Percentiles rank a stretch among this genome's conserved stretches.
Conservation (phyloP, 768 basidiomycete species). For the Fomitopsis pulvina region DNA sequence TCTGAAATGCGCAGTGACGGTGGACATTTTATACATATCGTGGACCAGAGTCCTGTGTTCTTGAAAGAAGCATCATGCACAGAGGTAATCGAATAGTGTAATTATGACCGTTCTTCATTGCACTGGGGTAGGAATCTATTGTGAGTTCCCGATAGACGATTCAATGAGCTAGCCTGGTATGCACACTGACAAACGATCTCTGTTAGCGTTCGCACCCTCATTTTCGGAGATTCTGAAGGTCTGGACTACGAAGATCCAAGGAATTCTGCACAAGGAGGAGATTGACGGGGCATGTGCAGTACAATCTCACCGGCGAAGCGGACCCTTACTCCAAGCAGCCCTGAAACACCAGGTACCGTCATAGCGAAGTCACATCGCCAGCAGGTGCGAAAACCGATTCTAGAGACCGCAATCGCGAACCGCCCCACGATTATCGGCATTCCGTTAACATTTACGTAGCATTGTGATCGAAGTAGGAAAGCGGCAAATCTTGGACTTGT, state of each 20-base stretch:
- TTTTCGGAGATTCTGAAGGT: constrained; percentile 16
- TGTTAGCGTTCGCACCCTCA: constrained; percentile 25
- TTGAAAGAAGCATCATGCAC: neutral
- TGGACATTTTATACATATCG: constrained; percentile 3
- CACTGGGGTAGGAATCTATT: neutral
- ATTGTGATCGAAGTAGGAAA: no score
- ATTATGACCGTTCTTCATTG: neutral
- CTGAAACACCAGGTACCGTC: constrained; percentile 15
- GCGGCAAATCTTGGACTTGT: no score
- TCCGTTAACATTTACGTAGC: no score
- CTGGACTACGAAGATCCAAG: constrained; percentile 15
- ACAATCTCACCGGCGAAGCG: constrained; percentile 12
- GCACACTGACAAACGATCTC: constrained; percentile 9
- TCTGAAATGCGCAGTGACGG: no score
- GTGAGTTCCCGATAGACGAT: constrained; percentile 2
- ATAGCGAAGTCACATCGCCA: constrained; percentile 1
- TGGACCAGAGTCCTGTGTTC: constrained; percentile 1
- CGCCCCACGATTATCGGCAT: no score
- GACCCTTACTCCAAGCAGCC: constrained; percentile 10
- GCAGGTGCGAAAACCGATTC: no score
- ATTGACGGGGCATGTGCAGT: constrained; percentile 8
- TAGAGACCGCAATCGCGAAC: no score
- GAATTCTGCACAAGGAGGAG: constrained; percentile 6
- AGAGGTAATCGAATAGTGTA: neutral
- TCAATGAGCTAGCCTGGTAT: neutral